Conservation (phyloP, 495 filamentous ascomycete genomes). For the Lindgomyces ingoldianus region DNA sequence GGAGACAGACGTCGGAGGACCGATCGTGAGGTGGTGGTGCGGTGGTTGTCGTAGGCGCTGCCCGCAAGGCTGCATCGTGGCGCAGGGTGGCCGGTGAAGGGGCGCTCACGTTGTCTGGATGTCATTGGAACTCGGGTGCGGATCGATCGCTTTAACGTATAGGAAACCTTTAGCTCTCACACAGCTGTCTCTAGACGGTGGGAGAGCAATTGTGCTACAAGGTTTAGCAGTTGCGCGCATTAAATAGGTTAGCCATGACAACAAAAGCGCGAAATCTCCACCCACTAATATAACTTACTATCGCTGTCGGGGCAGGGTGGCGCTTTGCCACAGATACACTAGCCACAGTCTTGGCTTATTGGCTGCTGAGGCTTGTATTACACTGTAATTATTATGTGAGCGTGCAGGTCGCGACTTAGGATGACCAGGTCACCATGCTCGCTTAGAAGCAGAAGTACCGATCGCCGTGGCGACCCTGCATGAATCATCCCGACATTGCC, state of each 20-base stretch:
- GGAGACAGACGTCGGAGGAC: slow-evolving; percentile 21
- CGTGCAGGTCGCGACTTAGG: slow-evolving; percentile 7
- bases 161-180: background rate
- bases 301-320: background rate
- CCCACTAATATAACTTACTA: background rate
- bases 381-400: slow-evolving; percentile 11
- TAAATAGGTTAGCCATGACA: slow-evolving; percentile 7
- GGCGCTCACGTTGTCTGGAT: slow-evolving; percentile 4
- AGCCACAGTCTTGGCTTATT: slow-evolving; percentile 4
- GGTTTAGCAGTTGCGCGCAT: background rate
- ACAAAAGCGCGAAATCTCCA: slow-evolving; percentile 3
- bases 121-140: slow-evolving; percentile 12
- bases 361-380: slow-evolving; percentile 6
- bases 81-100: slow-evolving; percentile 22
- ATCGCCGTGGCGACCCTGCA: slow-evolving; percentile 13
- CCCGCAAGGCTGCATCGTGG: slow-evolving; percentile 28
- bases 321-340: slow-evolving; percentile 7
- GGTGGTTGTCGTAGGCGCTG: slow-evolving; percentile 19
- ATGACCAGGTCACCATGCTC: slow-evolving; percentile 2
- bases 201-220: background rate
- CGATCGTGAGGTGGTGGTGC: slow-evolving; percentile 2
- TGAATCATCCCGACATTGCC: slow-evolving; percentile 8
- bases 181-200: background rate
- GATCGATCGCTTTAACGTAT: slow-evolving; percentile 8
- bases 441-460: slow-evolving; percentile 5